Base-by-base conservation (phyloP, 208 protist species). In the Acanthamoeba castellanii region DNA sequence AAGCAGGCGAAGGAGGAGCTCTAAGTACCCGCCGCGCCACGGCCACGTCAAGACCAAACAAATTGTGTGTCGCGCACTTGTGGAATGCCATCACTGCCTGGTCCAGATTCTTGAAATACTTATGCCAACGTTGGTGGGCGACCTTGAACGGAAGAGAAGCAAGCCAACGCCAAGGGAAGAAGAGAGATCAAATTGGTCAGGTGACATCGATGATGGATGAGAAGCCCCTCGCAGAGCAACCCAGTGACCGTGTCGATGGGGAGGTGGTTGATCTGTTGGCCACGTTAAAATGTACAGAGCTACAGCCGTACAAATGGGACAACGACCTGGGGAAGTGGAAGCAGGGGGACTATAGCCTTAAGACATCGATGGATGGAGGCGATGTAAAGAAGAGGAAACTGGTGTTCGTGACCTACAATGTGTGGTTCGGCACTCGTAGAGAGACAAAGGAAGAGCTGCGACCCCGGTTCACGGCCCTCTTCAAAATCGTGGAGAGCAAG, bases 401-500 rank as follows among this genome's bases (percentile, higher is more conserved):
- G 25, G 30, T 87, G 45, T 64, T 87, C n/a, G 78, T 87, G 27
- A 87, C 78, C 78, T 87, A 87, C 78, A 87, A 87, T 22, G 78
- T 87, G 20, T 87, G 78, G 78, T 87, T 87, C 50, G 78, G 78
- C 50, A 87, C 78, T 2, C 78, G 78, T 27, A 45, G 78, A 87
- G 78, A 87, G 78, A 42, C 78, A 32, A 87, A 87, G 50, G 78
- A 87, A 25, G 50, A 87, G 50, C 47, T 87, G 78, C 78, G 78
- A 87, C 78, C 78, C 50, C 78, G 78, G 47, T 87, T 87, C 50
- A 87, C 42, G 5, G 78, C 78, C 78, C 85, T 92, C 57, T 74
- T 92, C 55, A 92, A 92, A 55, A 92, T 92, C 85, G 85, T 92
- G 37, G 59, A 92, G 59, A 92, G 64, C 59, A 74, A 92, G 64